Evolutionary conservation across 1,139 yeast genomes (phyloP), one percentile per base, ranked within the genome.

Genomic region (Suhomyces coccinellae): DNA sequence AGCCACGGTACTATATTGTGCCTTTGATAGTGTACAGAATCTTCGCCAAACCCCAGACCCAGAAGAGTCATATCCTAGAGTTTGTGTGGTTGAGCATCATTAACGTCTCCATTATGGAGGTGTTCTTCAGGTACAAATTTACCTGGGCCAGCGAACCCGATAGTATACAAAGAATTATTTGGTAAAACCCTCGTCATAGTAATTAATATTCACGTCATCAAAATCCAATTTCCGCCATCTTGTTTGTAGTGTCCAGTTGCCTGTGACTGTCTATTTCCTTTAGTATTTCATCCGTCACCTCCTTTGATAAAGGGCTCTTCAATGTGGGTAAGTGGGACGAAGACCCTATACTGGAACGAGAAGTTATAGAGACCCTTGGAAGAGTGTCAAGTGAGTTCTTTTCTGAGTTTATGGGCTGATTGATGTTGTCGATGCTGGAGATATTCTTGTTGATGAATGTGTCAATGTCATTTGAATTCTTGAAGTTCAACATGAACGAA

Each of bases 1-100:
- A 93, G 62, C 97, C 97, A 38, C 78, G 99, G 44, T 93, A 95
- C 63, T 93, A 85, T 62, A 86, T 93, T 41, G 59, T 88, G 3
- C 98, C 99, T 3, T 82, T 81, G 58, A 61, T 87, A 12, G 61
- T 90, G 31, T 90, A 91, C 81, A 76, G 97, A 55, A 47, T 87
- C 6, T 75, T 82, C 48, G 66, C 75, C 7, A 62, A 66, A 9
- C 80, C 85, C 22, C 62, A 63, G 62, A 66, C 15, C 66, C 66
- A 28, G 24, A 28, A 43, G 42, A 32, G 73, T 48, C 67, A 80
- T 37, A 39, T 65, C 1, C 44, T 71, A 3, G 98, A 93, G 60
- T 73, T 79, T 44, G 43, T 67, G 0, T 89, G 91, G 88, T 73
- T 79, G 51, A 65, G 75, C 61, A 35, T 66, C 2, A 71, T 90